Base-by-base conservation (phyloP, 257 asterid species). In the Penstemon barbatus region DNA sequence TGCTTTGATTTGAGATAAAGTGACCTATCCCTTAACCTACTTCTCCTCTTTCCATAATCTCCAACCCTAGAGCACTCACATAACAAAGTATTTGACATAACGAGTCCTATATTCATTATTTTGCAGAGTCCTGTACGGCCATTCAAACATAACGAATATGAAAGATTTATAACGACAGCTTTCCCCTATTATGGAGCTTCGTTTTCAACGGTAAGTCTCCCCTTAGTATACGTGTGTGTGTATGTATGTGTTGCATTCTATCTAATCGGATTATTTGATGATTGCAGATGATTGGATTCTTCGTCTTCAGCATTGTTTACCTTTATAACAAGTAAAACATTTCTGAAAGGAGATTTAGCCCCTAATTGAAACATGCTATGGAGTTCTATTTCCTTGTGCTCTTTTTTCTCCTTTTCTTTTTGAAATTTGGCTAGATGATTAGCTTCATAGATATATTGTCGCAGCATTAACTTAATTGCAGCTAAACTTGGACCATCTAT, bases 81-180 rank as follows among this genome's bases (percentile, higher is more conserved):
- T 8, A 36, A 38, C 25, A 58, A 39, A 33, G 13, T 54, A 38
- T 42, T 42, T 9, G 33, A 25, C 33, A 12, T 48, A 36, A 46
- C 11, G 5, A 12, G n/a, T 57, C 13, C 12, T 19, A 8, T 58
- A 5, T 12, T 71, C 18, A 40, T 49, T 18, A 40, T 65, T 25
- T 58, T 76, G 85, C 88, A 87, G 94, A 87, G 82, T 69, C 94
- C 90, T n/a, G 94, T 87, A 15, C 83, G 89, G 48, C 90, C 94
- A 25, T 87, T 81, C 83, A 80, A 77, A 65, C 94, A 87, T 69
- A 81, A 87, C 7, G 94, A 87, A 70, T 87, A 87, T 48, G 94
- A 87, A 63, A 82, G 94, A 72, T 87, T 87, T 64, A 79, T 84
- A 37, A 74, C 87, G 2, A 74, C 90, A 4, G 94, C 94, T 15